Conservation (phyloP, 768 basidiomycete genomes). For the Leccinum boreale region DNA sequence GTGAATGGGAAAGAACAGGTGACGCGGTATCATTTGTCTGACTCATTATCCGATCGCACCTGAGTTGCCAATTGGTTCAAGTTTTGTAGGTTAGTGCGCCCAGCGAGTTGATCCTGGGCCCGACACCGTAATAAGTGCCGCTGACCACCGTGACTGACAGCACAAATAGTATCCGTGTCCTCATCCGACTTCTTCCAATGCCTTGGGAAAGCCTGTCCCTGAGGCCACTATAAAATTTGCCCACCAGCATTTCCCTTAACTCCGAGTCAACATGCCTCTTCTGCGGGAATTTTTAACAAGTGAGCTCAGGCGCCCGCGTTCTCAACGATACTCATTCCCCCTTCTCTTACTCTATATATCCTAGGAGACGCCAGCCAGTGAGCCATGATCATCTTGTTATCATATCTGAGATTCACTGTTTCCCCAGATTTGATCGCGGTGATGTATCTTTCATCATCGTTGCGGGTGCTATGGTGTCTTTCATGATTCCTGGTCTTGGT, state of each 20-base stretch:
- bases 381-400: constrained; percentile 10
- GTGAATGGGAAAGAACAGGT: background rate
- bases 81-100: background rate
- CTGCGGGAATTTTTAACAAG: too few relatives aligned
- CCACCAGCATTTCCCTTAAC: too few relatives aligned
- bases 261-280: too few relatives aligned
- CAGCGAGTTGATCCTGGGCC: background rate
- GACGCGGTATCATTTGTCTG: background rate
- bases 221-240: background rate
- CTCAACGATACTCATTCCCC: background rate
- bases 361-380: constrained; percentile 28
- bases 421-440: constrained; percentile 60
- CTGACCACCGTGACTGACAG: background rate
- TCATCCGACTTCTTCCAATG: background rate
- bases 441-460: constrained; percentile 71
- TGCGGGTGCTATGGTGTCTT: constrained; percentile 65
- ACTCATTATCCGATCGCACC: background rate
- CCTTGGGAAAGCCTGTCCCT: background rate
- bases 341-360: constrained; percentile 2
- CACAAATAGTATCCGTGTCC: background rate
- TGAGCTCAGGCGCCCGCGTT: background rate
- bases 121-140: background rate
- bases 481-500: constrained; percentile 80
- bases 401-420: constrained; percentile 6
- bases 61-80: background rate